Evolutionary conservation across 805 yeast species (phyloP).

Genomic region (Dipodascus albidus): DNA sequence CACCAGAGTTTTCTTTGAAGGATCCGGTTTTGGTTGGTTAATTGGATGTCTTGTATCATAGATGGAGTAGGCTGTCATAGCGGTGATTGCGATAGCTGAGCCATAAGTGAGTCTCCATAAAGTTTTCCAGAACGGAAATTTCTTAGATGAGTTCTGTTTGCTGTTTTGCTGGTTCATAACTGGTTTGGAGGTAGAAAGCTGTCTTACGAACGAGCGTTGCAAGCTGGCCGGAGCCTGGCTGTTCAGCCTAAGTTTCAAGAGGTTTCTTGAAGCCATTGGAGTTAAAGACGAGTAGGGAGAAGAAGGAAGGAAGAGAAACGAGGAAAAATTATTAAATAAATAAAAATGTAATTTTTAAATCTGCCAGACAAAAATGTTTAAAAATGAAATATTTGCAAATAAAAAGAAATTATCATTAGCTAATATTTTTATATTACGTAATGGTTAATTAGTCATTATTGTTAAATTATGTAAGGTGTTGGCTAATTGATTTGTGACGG

Average conservation of each 20-base stretch:
- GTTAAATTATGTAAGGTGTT: neutral
- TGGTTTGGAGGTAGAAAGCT: neutral
- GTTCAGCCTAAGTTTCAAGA: neutral
- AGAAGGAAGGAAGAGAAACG: neutral
- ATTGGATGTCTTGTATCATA: slow-evolving; percentile 28
- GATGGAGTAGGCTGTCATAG: slow-evolving; percentile 46
- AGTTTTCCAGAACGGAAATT: slow-evolving; percentile 24
- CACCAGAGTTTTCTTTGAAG: slow-evolving; percentile 61
- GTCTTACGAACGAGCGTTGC: neutral
- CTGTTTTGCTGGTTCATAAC: neutral
- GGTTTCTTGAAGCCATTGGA: neutral
- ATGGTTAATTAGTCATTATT: neutral
- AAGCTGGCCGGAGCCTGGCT: no score
- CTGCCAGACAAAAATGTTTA: no score
- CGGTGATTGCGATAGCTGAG: slow-evolving; percentile 40
- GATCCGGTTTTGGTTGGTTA: slow-evolving; percentile 35
- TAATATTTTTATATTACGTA: neutral
- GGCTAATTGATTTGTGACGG: neutral
- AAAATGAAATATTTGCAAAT: neutral
- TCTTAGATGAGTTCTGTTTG: slow-evolving; percentile 6
- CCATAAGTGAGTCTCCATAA: slow-evolving; percentile 41
- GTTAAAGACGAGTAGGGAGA: neutral
- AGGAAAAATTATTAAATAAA: neutral
- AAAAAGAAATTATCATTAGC: neutral
- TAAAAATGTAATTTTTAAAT: no score